These are phyloP conservation scores for Prunus salicina DNA, from an alignment of 306 rosid genomes.

Conservation along the genomic window DNA sequence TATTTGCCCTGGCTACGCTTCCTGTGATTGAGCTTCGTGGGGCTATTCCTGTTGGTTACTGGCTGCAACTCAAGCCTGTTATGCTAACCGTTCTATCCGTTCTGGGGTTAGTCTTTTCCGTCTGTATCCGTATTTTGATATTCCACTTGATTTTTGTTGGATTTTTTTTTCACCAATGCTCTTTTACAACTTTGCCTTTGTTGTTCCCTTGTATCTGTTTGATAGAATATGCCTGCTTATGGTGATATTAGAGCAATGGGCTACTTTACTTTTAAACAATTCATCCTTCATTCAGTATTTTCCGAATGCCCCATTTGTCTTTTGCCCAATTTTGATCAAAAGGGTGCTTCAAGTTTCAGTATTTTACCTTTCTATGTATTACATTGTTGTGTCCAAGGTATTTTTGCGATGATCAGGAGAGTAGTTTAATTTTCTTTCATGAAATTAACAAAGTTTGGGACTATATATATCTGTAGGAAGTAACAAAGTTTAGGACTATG, in stretches of 20 bases:
- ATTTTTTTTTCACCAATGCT: constrained; percentile 16
- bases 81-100: constrained; percentile 56
- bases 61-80: constrained; percentile 79
- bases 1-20: constrained; percentile 80
- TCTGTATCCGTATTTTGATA: constrained; percentile 4
- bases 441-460: not conserved
- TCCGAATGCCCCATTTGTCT: not conserved
- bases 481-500: constrained; percentile 13
- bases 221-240: not conserved
- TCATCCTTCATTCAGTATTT: not conserved
- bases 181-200: not conserved
- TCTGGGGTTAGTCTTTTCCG: constrained; percentile 56
- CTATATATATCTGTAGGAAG: not conserved
- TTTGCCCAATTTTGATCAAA: not conserved
- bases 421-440: not conserved
- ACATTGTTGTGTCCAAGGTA: not conserved
- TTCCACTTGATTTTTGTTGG: not conserved
- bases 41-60: constrained; percentile 92
- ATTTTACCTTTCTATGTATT: not conserved
- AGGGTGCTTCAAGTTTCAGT: constrained; percentile 2
- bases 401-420: not conserved
- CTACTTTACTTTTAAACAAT: not conserved
- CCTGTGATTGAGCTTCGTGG: constrained; percentile 97
- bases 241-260: not conserved
- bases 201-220: constrained; percentile 16